Evolutionary conservation across 768 basidiomycete genomes (phyloP), one percentile per base, ranked within the genome.

Genomic region (Crepidotus variabilis): DNA sequence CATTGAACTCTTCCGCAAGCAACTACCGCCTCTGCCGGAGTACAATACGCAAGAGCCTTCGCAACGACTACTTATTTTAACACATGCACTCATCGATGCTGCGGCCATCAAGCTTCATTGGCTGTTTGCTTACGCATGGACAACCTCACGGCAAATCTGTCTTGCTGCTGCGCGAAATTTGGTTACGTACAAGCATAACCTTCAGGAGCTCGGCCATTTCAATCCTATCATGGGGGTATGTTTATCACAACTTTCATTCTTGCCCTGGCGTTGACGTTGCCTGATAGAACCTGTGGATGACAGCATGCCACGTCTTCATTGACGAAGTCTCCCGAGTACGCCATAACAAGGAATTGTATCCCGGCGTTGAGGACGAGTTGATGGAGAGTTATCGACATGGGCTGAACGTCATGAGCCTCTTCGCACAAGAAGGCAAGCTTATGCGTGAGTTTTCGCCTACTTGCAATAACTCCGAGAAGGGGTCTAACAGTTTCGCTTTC

Each of bases 161-260:
- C 64, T 82, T 28, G 65, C 64, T 20, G 73, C 78, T 13, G 78
- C 81, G 21, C 70, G 67, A 51, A 75, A 74, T 51, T 74, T 81
- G 62, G 69, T 80, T 24, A 63, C 67, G 47, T 72, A 72, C 55
- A 72, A 73, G 45, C 61, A 74, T 21, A 73, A 73, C 55, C 65
- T 76, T 13, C 71, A 69, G 33, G 74, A 75, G 43, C 55, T 78
- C 10, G 75, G 74, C 1, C 67, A 69, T 57, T 66, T 80, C 23
- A 80, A 77, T 63, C 78, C 80, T 13, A 77, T 82, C 22, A 75
- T 80, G 74, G 78, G 76, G n/a, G 80, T 82, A 66, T 67, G 79
- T 74, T 23, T 51, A 23, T 64, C 46, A 45, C 32, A 20, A 20
- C 54, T 60, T 47, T 28, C 36, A 56, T 47, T 54, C 60, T 52